Evolutionary conservation across 2,329 filamentous ascomycete genomes (phyloP).

Genomic region (Alternaria burnsii): DNA sequence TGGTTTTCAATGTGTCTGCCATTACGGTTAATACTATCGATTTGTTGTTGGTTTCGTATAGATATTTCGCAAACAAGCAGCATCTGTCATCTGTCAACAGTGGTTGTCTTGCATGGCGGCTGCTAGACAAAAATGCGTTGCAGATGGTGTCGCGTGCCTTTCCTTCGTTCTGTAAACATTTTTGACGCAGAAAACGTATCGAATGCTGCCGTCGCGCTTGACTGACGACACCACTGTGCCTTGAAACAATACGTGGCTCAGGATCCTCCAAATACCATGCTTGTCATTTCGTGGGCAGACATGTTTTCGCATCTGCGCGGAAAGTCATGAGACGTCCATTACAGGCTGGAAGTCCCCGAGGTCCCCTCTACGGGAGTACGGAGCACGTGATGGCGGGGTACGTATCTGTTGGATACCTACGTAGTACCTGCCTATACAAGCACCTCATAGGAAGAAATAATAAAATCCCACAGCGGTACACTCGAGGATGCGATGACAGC

Average conservation of each 20-base stretch:
- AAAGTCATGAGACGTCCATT: neutral
- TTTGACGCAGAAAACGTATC: constrained; percentile 35
- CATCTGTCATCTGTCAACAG: constrained; percentile 6
- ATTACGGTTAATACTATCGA: constrained; percentile 9
- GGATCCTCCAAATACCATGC: neutral
- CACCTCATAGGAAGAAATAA: constrained; percentile 6
- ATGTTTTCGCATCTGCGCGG: neutral
- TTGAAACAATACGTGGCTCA: constrained; percentile 23
- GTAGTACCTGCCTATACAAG: neutral
- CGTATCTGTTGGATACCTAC: neutral
- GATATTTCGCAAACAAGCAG: neutral
- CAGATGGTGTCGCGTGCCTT: constrained; percentile 19
- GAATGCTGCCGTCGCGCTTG: constrained; percentile 4
- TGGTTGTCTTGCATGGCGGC: neutral
- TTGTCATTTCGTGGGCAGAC: neutral
- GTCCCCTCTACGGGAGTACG: neutral
- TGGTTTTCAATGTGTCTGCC: neutral
- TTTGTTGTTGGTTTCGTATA: neutral
- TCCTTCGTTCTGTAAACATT: constrained; percentile 26
- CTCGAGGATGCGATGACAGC: constrained; percentile 20
- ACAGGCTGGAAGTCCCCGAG: neutral
- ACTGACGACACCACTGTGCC: constrained; percentile 15
- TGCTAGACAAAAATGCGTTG: neutral
- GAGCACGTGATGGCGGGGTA: constrained; percentile 13
- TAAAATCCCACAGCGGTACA: neutral